Evolutionary conservation across 352 stramenopile genomes (phyloP).

Genomic region (Phytophthora sansomeana): DNA sequence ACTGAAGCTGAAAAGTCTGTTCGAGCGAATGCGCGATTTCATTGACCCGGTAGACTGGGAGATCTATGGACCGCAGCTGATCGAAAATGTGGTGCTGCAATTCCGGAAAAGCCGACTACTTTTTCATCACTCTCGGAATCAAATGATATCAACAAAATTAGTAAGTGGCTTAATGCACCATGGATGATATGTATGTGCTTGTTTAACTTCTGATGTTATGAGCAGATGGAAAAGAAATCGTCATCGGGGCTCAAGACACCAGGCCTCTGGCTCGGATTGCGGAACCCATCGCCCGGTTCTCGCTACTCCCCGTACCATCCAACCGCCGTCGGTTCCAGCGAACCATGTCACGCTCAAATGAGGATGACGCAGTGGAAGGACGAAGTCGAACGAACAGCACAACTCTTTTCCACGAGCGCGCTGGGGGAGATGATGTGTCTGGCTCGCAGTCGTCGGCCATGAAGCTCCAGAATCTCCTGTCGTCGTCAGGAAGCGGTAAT

Average conservation of each 20-base stretch:
- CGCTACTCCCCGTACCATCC: conserved; percentile 75
- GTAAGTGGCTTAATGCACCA: conserved; percentile 46
- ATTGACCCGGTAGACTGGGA: conserved; percentile 91
- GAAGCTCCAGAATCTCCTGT: conserved; percentile 77
- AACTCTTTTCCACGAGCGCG: conserved; percentile 53
- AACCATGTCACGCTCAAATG: conserved; percentile 43
- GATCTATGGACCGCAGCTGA: conserved; percentile 86
- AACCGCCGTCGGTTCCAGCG: conserved; percentile 64
- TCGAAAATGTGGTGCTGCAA: conserved; percentile 88
- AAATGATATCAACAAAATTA: conserved; percentile 88
- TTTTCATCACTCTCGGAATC: conserved; percentile 85
- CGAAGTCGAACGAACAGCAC: conserved; percentile 42
- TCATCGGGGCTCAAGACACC: conserved; percentile 71
- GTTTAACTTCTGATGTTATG: conserved; percentile 28
- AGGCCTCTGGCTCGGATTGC: conserved; percentile 72
- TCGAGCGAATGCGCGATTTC: conserved; percentile 84
- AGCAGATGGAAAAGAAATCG: conserved; percentile 80
- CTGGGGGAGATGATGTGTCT: conserved; percentile 33
- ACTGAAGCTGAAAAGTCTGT: conserved; percentile 64
- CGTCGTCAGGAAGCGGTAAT: conserved; percentile 67
- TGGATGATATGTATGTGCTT: neutral
- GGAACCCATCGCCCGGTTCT: conserved; percentile 83
- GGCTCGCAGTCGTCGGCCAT: conserved; percentile 48
- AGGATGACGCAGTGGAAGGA: conserved; percentile 33
- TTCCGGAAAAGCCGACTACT: conserved; percentile 86